A percentile compares a stretch with the other conserved stretches of the same genome.
These are phyloP conservation scores for Schizothecium vesticola DNA, from an alignment of 495 filamentous ascomycete genomes.

Conservation along the genomic window DNA sequence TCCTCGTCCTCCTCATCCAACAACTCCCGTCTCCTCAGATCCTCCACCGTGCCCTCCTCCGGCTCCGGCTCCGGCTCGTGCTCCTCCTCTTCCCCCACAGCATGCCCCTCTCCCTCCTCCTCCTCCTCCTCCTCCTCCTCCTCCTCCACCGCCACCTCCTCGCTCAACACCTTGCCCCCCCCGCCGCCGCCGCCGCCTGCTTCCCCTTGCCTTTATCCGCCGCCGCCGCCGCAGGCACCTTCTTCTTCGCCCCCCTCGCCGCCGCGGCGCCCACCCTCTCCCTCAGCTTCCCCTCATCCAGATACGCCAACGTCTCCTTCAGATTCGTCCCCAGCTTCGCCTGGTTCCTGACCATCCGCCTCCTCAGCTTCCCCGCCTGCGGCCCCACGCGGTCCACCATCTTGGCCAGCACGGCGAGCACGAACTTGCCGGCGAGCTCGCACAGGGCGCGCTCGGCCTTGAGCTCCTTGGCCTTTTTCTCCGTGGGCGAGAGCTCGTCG, in stretches of 20 bases:
- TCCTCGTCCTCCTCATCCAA: slow-evolving; percentile 41
- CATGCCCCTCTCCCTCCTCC: slow-evolving; percentile 32
- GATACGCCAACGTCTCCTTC: slow-evolving; percentile 65
- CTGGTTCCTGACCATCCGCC: slow-evolving; percentile 63
- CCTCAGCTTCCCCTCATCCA: slow-evolving; percentile 56
- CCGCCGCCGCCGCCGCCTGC: background rate
- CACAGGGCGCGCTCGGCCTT: slow-evolving; percentile 78
- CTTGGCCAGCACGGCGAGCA: slow-evolving; percentile 68
- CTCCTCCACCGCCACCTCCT: slow-evolving; percentile 46
- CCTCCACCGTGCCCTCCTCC: slow-evolving; percentile 54
- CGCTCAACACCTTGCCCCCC: slow-evolving; percentile 33
- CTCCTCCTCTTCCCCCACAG: slow-evolving; percentile 43
- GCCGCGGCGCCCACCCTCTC: slow-evolving; percentile 13
- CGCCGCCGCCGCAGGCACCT: slow-evolving; percentile 14
- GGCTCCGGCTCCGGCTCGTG: slow-evolving; percentile 43
- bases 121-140: slow-evolving; percentile 47
- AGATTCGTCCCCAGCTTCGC: slow-evolving; percentile 65
- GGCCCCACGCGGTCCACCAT: slow-evolving; percentile 60
- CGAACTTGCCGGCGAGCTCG: slow-evolving; percentile 74
- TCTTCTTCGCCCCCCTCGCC: slow-evolving; percentile 35
- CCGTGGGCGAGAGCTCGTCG: slow-evolving; percentile 47
- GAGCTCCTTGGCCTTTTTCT: slow-evolving; percentile 55
- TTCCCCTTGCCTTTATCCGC: slow-evolving; percentile 45
- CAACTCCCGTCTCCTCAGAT: slow-evolving; percentile 55
- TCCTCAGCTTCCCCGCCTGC: slow-evolving; percentile 54